Conservation (phyloP, 2,329 filamentous ascomycete genomes). For the Biscogniauxia sp. region DNA sequence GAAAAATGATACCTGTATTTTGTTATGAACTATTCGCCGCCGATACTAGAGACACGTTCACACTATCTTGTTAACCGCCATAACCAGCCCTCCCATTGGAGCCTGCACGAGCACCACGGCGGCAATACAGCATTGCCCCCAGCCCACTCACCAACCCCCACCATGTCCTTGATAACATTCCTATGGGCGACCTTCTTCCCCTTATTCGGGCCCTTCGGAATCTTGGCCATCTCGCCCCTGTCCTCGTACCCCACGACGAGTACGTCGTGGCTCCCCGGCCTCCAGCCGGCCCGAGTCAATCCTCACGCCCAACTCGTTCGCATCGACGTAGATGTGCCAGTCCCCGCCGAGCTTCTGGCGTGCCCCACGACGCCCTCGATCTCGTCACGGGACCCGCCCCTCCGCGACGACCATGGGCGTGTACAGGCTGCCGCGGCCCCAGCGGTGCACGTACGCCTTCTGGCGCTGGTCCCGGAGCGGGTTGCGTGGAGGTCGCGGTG, state of each 20-base stretch:
- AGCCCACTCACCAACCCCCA: constrained; percentile 36
- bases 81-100: constrained; percentile 25
- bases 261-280: constrained; percentile 14
- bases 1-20: too few species aligned
- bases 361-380: constrained; percentile 18
- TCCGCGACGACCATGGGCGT: constrained; percentile 33
- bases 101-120: constrained; percentile 30
- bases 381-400: constrained; percentile 22
- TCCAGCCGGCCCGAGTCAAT: constrained; percentile 24
- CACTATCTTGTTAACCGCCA: constrained; percentile 24
- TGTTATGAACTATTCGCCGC: too few species aligned
- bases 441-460: constrained; percentile 32
- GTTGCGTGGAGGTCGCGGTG: constrained; percentile 34
- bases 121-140: constrained; percentile 30
- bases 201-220: constrained; percentile 35
- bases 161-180: constrained; percentile 31
- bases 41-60: background rate
- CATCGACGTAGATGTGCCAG: constrained; percentile 25
- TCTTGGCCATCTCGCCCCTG: constrained; percentile 28
- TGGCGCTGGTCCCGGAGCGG: constrained; percentile 33
- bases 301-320: constrained; percentile 21
- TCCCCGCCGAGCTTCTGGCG: constrained; percentile 12
- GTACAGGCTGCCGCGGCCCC: constrained; percentile 32
- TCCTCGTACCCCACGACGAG: constrained; percentile 28
- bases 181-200: constrained; percentile 35